Evolutionary conservation across 1,139 yeast species (phyloP), one percentile per base, ranked within the genome.

Genomic region (Nakaseomyces sp.): DNA sequence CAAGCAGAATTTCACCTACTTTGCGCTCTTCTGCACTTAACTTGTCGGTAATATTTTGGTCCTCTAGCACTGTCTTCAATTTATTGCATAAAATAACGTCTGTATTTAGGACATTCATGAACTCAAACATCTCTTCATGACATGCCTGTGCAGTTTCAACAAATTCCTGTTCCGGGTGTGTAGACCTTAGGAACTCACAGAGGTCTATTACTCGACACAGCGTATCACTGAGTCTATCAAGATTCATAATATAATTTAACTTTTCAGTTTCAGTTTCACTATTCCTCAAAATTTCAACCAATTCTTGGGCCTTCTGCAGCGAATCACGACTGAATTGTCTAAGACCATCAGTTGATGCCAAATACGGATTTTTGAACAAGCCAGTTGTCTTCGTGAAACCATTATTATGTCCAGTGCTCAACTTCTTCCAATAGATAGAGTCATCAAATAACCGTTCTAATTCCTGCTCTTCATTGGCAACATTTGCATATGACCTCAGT

Each of bases 191-290:
- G 64, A 91, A 91, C 53, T 91, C 98, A 22, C 96, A 93, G 45
- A 89, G 76, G 62, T 91, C 99, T 37, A 91, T 89, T 7, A 87
- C 97, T 48, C 95, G 76, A 61, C 99, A 91, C 37, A 91, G 66
- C 17, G 84, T 75, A 61, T 91, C 98, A 55, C 95, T 84, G 37
- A 93, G 67, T 52, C 88, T 79, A 61, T 91, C 99, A 48, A 91
- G 66, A 44, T 79, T 78, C 43, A 77, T 61, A 44, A 91, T 77
- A 48, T 77, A 85, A 12, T 69, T 63, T 29, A 68, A 56, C 41
- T 75, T 64, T 1, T 81, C 86, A 16, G 68, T 67, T 1, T 63
- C 64, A 1, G 71, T 58, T 18, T 64, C 60, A 40, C 78, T 81
- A 5, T 56, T 51, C 10, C 77, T 66, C 70, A 89, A 76, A 17